Conservation (phyloP, 805 yeast genomes). For the Starmerella asiatica region DNA sequence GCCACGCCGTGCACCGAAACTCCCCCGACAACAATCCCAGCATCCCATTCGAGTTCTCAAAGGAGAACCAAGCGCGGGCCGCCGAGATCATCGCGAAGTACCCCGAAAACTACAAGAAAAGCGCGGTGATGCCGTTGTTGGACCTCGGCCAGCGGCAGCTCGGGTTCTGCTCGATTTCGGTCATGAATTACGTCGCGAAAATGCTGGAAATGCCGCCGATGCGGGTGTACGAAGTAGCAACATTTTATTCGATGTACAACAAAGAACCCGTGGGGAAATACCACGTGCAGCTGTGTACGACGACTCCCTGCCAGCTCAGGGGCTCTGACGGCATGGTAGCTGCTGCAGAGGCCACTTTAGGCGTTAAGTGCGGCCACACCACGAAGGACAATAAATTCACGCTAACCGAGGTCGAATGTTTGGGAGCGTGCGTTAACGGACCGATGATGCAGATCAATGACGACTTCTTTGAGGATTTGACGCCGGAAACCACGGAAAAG, state of each 20-base stretch:
- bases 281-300: conserved; percentile 74
- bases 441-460: conserved; percentile 81
- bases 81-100: conserved; percentile 61
- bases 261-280: conserved; percentile 76
- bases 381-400: conserved; percentile 65
- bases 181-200: conserved; percentile 82
- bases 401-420: conserved; percentile 76
- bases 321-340: conserved; percentile 68
- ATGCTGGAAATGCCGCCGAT: conserved; percentile 79
- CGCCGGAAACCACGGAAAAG: conserved; percentile 47
- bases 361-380: conserved; percentile 63
- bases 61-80: conserved; percentile 56
- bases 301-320: conserved; percentile 79
- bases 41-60: conserved; percentile 58
- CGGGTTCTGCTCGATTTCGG: conserved; percentile 74
- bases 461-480: conserved; percentile 70
- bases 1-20: conserved; percentile 50
- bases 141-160: conserved; percentile 79
- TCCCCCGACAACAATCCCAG: conserved; percentile 51
- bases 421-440: conserved; percentile 85
- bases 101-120: conserved; percentile 76
- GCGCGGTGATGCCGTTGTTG: conserved; percentile 75
- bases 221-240: conserved; percentile 88
- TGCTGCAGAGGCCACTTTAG: conserved; percentile 47
- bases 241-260: conserved; percentile 84